Evolutionary conservation across 176 grass and related monocot genomes (phyloP).

Genomic region (Paspalum notatum): DNA sequence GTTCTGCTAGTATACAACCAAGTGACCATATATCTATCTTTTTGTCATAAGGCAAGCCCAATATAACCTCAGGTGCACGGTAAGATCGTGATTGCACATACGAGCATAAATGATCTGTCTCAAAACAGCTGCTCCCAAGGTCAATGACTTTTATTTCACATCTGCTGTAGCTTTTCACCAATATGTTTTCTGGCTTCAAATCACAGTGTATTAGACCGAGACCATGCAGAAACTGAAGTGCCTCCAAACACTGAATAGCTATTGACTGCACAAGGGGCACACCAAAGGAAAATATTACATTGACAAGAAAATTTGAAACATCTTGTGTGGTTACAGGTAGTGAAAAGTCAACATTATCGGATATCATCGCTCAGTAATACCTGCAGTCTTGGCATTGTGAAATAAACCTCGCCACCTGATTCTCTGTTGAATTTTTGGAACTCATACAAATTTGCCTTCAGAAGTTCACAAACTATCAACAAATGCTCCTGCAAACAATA

Average conservation of each 20-base stretch:
- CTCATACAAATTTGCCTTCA: constrained; percentile 98
- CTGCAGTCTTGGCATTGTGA: constrained; percentile 98
- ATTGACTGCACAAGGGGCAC: constrained; percentile 70
- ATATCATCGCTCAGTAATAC: constrained; percentile 42
- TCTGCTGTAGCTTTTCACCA: constrained; percentile 98
- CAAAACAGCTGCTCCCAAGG: constrained; percentile 99
- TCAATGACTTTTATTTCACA: constrained; percentile 99
- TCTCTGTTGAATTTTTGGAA: constrained; percentile 99
- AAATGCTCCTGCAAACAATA: constrained; percentile 86
- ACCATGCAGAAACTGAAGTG: constrained; percentile 91
- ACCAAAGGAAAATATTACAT: constrained; percentile 31
- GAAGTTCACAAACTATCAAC: constrained; percentile 98
- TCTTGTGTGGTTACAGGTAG: background rate
- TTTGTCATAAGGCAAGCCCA: constrained; percentile 94
- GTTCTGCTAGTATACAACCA: constrained; percentile 97
- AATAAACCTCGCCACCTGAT: constrained; percentile 99
- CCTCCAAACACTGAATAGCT: constrained; percentile 96
- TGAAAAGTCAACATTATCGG: constrained; percentile 31
- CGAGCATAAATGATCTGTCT: constrained; percentile 93
- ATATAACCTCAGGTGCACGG: constrained; percentile 96
- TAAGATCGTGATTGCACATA: constrained; percentile 98
- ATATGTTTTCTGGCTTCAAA: constrained; percentile 98
- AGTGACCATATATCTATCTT: constrained; percentile 99
- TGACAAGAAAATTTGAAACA: background rate
- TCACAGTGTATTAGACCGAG: constrained; percentile 99